These are phyloP conservation scores for Rhodotorula sp. DNA, from an alignment of 1,284 basidiomycete genomes.

Conservation along the genomic window DNA sequence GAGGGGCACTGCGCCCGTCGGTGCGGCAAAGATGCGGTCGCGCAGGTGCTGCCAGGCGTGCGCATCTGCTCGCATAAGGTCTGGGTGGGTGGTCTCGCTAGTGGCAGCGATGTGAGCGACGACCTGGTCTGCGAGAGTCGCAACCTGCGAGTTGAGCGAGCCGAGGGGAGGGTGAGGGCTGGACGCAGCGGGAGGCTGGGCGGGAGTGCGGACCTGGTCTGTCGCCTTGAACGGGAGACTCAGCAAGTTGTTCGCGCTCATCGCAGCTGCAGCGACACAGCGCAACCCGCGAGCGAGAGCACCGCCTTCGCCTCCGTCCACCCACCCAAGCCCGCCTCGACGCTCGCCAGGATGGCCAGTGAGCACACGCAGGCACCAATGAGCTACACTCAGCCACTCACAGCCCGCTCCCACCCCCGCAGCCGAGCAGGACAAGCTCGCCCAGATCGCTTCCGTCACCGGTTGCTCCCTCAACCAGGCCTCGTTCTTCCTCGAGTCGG, in stretches of 20 bases:
- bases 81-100: slow-evolving; percentile 5
- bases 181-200: no score
- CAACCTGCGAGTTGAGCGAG: background rate
- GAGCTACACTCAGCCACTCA: no score
- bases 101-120: background rate
- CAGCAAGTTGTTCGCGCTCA: slow-evolving; percentile 21
- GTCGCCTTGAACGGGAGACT: slow-evolving; percentile 24
- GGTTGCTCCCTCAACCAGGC: slow-evolving; percentile 49
- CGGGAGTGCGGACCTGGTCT: background rate
- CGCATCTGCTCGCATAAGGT: background rate
- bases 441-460: slow-evolving; percentile 45
- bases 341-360: background rate
- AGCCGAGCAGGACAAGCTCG: slow-evolving; percentile 23
- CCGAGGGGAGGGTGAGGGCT: background rate
- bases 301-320: background rate
- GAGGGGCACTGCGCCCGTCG: background rate
- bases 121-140: background rate
- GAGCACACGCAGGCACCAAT: background rate
- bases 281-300: no score
- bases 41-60: slow-evolving; percentile 1
- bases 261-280: background rate
- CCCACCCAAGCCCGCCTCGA: background rate
- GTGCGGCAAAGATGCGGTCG: background rate
- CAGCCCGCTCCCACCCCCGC: background rate
- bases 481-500: slow-evolving; percentile 51